phyloP scores from a whole-genome alignment of 2,329 filamentous ascomycete species.

The Canariomyces notabilis region DNA sequence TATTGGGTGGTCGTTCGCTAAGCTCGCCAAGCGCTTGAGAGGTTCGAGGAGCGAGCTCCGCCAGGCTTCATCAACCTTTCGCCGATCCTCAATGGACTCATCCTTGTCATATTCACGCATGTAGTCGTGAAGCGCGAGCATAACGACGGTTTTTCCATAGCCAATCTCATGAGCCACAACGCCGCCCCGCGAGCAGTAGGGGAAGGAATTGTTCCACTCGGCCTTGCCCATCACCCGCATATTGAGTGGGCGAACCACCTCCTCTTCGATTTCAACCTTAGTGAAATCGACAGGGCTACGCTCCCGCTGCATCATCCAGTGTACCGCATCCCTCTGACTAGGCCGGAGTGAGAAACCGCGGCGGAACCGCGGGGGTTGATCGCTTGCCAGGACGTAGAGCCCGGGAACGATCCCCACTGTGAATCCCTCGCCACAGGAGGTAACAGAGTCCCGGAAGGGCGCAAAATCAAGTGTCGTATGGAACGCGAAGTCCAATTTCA shows the following conservation, averaged over 20 bases:
- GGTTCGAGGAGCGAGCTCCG: background rate
- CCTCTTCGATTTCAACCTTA: constrained; percentile 38
- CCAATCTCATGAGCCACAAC: constrained; percentile 41
- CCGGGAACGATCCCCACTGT: constrained; percentile 4
- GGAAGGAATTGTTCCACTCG: constrained; percentile 21
- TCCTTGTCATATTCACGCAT: constrained; percentile 23
- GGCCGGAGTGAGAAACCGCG: background rate
- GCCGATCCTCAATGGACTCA: constrained; percentile 19
- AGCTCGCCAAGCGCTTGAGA: background rate
- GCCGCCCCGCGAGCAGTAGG: constrained; percentile 31
- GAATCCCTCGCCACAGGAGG: constrained; percentile 1
- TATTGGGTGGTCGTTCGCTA: background rate
- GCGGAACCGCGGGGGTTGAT: constrained; percentile 4
- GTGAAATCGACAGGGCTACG: constrained; percentile 22
- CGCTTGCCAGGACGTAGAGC: background rate
- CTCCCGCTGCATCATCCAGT: constrained; percentile 31
- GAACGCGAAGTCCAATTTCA: constrained; percentile 6
- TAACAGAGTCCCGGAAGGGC: constrained; percentile 6
- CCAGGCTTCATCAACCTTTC: constrained; percentile 16
- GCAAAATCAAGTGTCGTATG: background rate
- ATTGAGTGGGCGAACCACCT: constrained; percentile 29
- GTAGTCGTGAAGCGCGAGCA: constrained; percentile 34
- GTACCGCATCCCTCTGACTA: constrained; percentile 28
- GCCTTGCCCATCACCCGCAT: constrained; percentile 33
- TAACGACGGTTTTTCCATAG: constrained; percentile 41